Conservation (phyloP, 768 basidiomycete genomes). For the Rhizopogon sp. region DNA sequence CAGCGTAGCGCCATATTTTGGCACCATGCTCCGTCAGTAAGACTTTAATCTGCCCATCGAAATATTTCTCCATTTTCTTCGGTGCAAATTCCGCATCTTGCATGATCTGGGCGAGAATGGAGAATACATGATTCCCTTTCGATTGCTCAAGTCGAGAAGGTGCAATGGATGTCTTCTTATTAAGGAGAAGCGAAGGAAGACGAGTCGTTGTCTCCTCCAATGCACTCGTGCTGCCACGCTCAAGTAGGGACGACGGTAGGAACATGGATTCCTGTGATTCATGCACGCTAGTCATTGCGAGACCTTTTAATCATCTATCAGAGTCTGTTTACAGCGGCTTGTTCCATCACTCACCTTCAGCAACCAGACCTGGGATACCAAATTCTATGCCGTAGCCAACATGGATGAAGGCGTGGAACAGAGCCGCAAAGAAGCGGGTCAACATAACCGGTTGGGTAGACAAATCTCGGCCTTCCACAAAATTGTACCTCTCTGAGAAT, state of each 20-base stretch:
- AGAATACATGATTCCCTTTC: no score
- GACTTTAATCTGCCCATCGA: no score
- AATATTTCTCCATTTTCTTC: no score
- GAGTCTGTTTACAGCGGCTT: conserved; percentile 13
- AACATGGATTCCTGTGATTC: neutral
- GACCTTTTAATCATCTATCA: conserved; percentile 5
- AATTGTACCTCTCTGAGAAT: conserved; percentile 5
- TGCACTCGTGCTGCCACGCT: neutral
- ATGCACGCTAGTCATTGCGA: neutral
- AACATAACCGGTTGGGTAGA: conserved; percentile 41
- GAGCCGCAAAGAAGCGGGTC: conserved; percentile 42
- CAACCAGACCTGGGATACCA: conserved; percentile 46
- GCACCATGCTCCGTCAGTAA: no score
- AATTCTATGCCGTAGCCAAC: conserved; percentile 55
- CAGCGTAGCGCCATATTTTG: conserved; percentile 20
- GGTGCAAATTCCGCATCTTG: no score
- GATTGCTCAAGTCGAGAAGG: no score
- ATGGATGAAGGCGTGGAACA: conserved; percentile 58
- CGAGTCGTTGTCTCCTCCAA: neutral
- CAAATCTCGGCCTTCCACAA: conserved; percentile 31
- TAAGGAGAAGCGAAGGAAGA: neutral
- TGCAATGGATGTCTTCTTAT: neutral
- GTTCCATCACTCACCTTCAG: conserved; percentile 40
- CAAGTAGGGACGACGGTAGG: neutral
- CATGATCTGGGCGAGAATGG: no score